A percentile compares a stretch with the other conserved stretches of the same genome.
phyloP scores from a whole-genome alignment of 2,329 filamentous ascomycete species.

The Colletotrichum paranaense region DNA sequence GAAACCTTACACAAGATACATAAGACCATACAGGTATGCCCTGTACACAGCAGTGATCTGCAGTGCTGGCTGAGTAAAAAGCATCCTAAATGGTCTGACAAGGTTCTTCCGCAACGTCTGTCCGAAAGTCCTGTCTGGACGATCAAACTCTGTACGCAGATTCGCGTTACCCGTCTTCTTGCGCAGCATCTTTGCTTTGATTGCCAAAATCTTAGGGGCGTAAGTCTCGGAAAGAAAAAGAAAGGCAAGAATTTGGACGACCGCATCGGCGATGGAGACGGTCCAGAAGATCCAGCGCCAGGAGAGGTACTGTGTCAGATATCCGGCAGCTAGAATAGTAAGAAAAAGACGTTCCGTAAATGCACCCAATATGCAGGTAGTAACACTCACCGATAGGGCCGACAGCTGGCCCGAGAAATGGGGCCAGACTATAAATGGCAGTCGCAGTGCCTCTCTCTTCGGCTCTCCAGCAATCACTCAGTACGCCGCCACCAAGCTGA shows the following conservation, averaged over 20 bases:
- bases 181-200: conserved; percentile 42
- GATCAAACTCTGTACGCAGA: conserved; percentile 44
- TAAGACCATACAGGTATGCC: conserved; percentile 63
- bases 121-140: conserved; percentile 39
- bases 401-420: conserved; percentile 56
- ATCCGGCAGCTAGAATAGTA: conserved; percentile 47
- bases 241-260: conserved; percentile 48
- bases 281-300: conserved; percentile 61
- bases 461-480: conserved; percentile 60
- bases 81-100: conserved; percentile 59
- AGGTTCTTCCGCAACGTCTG: conserved; percentile 46
- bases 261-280: conserved; percentile 49
- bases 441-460: conserved; percentile 51
- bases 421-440: conserved; percentile 50
- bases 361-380: no score
- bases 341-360: not conserved
- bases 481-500: conserved; percentile 55
- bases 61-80: conserved; percentile 62
- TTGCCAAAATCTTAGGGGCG: conserved; percentile 44
- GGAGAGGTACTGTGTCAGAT: conserved; percentile 48
- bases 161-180: conserved; percentile 43
- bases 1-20: conserved; percentile 58
- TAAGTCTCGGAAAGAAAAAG: conserved; percentile 54
- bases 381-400: conserved; percentile 49
- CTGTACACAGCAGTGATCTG: conserved; percentile 61